Evolutionary conservation across 1,139 yeast genomes (phyloP).

Genomic region (Diutina sp.): DNA sequence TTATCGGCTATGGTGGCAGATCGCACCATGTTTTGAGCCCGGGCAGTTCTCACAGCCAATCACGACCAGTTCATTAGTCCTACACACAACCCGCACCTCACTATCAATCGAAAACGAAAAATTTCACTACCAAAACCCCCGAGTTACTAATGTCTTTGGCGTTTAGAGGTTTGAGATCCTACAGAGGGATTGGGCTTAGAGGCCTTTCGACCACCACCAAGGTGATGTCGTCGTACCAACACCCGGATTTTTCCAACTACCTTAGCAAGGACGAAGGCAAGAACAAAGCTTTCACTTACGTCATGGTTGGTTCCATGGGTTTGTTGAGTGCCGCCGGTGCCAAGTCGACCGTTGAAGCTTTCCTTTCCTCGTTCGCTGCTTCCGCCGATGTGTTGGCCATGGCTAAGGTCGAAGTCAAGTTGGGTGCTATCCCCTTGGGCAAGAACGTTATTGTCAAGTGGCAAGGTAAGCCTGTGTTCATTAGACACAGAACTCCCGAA

Average conservation of each 20-base stretch:
- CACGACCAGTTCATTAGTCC: neutral
- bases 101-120: neutral
- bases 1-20: neutral
- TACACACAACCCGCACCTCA: neutral
- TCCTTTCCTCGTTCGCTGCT: conserved; percentile 89
- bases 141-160: conserved; percentile 1
- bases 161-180: neutral
- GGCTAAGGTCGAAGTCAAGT: conserved; percentile 98
- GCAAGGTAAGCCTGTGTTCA: conserved; percentile 99
- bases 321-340: conserved; percentile 92
- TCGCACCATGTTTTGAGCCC: neutral
- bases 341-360: conserved; percentile 93
- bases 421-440: conserved; percentile 92
- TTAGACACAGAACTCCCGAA: conserved; percentile 92
- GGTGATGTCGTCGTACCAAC: conserved; percentile 68
- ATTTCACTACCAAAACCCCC: conserved; percentile 3
- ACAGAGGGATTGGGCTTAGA: conserved; percentile 10
- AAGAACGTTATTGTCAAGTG: conserved; percentile 97
- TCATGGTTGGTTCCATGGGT: conserved; percentile 97
- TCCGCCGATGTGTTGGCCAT: conserved; percentile 98
- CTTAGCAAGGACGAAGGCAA: conserved; percentile 67
- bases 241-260: conserved; percentile 83
- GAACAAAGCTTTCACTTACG: conserved; percentile 81
- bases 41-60: neutral
- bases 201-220: conserved; percentile 33